Evolutionary conservation across 2,329 filamentous ascomycete genomes (phyloP).

Genomic region (Fusarium succisae): DNA sequence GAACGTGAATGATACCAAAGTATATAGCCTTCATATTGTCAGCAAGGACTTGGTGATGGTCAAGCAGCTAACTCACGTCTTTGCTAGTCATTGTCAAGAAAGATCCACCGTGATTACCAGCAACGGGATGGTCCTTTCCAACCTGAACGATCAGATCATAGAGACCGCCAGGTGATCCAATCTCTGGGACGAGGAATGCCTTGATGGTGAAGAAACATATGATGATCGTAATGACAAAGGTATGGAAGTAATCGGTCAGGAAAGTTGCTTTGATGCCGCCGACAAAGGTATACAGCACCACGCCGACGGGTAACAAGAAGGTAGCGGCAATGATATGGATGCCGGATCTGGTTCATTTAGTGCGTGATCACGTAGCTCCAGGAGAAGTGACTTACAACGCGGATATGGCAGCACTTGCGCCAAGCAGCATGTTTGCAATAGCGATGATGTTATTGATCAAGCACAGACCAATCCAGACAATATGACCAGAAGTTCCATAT

Average conservation of each 20-base stretch:
- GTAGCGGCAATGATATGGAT: slow-evolving; percentile 61
- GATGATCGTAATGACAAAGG: slow-evolving; percentile 62
- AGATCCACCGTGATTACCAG: slow-evolving; percentile 60
- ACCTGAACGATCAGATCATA: slow-evolving; percentile 61
- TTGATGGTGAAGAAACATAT: slow-evolving; percentile 59
- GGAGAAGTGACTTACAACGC: slow-evolving; percentile 41
- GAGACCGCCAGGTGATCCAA: slow-evolving; percentile 58
- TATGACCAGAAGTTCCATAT: slow-evolving; percentile 58
- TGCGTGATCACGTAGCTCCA: background rate
- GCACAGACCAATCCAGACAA: slow-evolving; percentile 62
- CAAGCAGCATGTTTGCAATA: slow-evolving; percentile 62
- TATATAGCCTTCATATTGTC: slow-evolving; percentile 52
- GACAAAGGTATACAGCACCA: slow-evolving; percentile 52
- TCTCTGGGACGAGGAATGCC: slow-evolving; percentile 56
- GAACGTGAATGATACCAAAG: slow-evolving; percentile 59
- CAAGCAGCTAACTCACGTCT: slow-evolving; percentile 45
- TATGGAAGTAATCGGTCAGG: slow-evolving; percentile 64
- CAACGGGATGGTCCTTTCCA: slow-evolving; percentile 55
- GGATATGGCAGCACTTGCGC: slow-evolving; percentile 47
- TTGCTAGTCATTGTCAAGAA: slow-evolving; percentile 67
- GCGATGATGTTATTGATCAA: slow-evolving; percentile 65
- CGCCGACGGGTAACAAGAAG: slow-evolving; percentile 54
- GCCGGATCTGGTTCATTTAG: slow-evolving; percentile 48
- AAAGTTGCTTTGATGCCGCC: slow-evolving; percentile 54
- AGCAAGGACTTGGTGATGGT: background rate